Base-by-base conservation (phyloP, 306 rosid species). In the Trichosanthes cucumerina region DNA sequence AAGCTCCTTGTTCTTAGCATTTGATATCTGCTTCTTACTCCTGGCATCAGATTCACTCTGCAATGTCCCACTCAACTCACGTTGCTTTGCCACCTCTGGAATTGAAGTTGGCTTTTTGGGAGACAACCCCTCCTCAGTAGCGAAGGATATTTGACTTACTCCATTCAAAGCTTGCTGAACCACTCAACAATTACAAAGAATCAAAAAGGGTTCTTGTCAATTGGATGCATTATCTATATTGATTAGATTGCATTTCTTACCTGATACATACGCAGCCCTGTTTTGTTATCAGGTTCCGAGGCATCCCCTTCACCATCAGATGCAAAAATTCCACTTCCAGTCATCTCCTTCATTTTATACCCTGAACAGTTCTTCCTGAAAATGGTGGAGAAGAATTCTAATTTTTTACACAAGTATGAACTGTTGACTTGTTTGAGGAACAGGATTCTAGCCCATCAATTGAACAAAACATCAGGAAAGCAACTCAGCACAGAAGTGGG, bases 11-110 rank as follows among this genome's bases (percentile, higher is more conserved):
- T 80, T 83, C 88, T 95, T 95, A 74, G 97, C 88, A 81, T 82
- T 82, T 28, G 99, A 92, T 69, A 72, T 72, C 50, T 80, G 90
- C 88, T 91, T 95, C 65, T 82, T 82, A 57, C 23, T 78, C 85
- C 81, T 86, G 4, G 88, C 28, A 75, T 87, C 91, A 18, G 77
- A 66, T 8, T 91, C 90, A 5, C 83, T 86, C 74, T 84, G 88
- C 84, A 91, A 79, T 19, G 96, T 89, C 71, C 97, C 97, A 80
- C 97, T 80, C 66, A 92, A 81, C 80, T 95, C 99, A 38, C 96
- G 97, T 85, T 95, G 99, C 92, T 95, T 95, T 41, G 97, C 97
- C 70, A 86, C 97, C 86, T 92, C 94, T 3, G 94, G 89, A 63
- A 89, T 21, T 26, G 95, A 89, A 79, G 82, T 52, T 28, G 91